These are phyloP conservation scores for Chrysanthemum seticuspe DNA, from an alignment of 129 eudicot species.

Conservation along the genomic window DNA sequence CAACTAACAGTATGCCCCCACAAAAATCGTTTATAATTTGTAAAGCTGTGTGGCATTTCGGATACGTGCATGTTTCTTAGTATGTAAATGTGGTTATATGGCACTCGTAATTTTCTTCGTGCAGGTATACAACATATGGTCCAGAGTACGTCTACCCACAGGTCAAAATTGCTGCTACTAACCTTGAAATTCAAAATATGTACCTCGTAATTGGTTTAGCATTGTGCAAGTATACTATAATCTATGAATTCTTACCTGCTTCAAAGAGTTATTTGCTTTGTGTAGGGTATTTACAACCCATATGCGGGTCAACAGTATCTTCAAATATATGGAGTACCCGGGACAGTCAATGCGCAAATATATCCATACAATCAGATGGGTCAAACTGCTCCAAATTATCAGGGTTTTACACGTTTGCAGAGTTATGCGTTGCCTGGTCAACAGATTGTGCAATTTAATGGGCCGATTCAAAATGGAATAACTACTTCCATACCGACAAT, in stretches of 20 bases:
- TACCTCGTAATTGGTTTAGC: neutral
- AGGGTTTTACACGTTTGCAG: slow-evolving; percentile 57
- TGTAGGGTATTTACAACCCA: slow-evolving; percentile 70
- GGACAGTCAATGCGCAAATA: slow-evolving; percentile 51
- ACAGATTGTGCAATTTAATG: slow-evolving; percentile 68
- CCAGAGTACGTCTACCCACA: slow-evolving; percentile 72
- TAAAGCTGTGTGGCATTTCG: neutral
- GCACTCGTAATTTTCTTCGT: slow-evolving; percentile 19
- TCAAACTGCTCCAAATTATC: slow-evolving; percentile 40
- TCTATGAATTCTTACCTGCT: neutral
- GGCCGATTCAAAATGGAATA: slow-evolving; percentile 55
- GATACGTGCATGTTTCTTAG: neutral
- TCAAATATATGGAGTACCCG: slow-evolving; percentile 76
- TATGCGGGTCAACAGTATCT: slow-evolving; percentile 77
- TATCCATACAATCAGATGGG: slow-evolving; percentile 73
- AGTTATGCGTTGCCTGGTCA: slow-evolving; percentile 70
- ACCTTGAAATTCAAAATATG: neutral
- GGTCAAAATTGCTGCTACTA: slow-evolving; percentile 35
- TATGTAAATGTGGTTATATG: slow-evolving; percentile 17
- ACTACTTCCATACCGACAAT: slow-evolving; percentile 55
- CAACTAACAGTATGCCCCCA: too few species aligned
- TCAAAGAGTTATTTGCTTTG: neutral
- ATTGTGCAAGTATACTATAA: neutral
- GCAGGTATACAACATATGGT: slow-evolving; percentile 72
- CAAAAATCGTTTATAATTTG: neutral